Base-by-base conservation (phyloP, 306 rosid genomes). In the Corylus avellana region DNA sequence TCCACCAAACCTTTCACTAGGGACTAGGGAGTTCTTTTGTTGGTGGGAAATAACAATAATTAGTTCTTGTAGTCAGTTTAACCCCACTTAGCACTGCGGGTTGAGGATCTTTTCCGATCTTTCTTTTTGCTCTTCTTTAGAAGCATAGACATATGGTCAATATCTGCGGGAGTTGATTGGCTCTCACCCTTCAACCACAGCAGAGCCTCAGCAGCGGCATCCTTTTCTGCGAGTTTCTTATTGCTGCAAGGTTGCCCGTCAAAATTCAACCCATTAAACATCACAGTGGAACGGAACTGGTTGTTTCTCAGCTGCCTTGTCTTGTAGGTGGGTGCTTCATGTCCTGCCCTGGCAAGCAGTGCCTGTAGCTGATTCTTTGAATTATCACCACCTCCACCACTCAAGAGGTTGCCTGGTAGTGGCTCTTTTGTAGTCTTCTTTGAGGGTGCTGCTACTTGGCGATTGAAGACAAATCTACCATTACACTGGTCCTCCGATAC, bases 171-270 rank as follows among this genome's bases (percentile, higher is more conserved):
- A 59, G 91, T 78, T 10, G 94, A 82, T 78, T 66, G 93, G 16
- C 75, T 79, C 69, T 89, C 96, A 37, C 99, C 99, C 75, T 87
- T 85, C 71, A 96, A 82, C 99, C 98, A 93, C 32, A 84, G 86
- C 75, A 96, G 74, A 79, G 97, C 99, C 88, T 91, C 94, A 13
- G 88, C 79, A 71, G 99, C 99, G 20, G 97, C 98, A 8, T 90
- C 86, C 81, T 88, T 96, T 82, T 96, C 98, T 14, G 99, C 96
- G 68, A 80, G 81, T 85, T 93, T 95, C 87, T 87, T 96, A 86
- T 80, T 87, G 84, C 61, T 70, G 80, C 89, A 84, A 63, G 94
- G 91, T 82, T 85, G 85, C 72, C 99, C 97, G 8, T 54, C 85
- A 84, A 96, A 91, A 75, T 93, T 75, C 85, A 93, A 86, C 75